phyloP scores from a whole-genome alignment of 257 asterid genomes.

The Scutellaria baicalensis region DNA sequence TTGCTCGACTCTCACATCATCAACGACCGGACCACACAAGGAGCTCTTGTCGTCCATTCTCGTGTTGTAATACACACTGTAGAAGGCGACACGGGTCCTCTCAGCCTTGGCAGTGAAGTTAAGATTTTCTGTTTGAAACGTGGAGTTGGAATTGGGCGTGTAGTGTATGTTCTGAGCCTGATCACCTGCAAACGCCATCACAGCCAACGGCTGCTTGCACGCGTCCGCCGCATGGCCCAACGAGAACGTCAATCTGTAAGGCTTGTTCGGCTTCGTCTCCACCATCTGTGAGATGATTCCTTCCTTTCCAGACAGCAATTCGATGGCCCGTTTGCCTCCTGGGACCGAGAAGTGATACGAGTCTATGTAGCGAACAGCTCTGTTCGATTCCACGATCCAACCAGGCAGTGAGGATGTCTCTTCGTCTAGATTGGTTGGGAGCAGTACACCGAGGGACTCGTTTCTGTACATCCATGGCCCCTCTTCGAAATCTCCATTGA shows the following conservation, averaged over 20 bases:
- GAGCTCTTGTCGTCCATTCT: slow-evolving; percentile 91
- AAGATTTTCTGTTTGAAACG: slow-evolving; percentile 29
- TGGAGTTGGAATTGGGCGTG: slow-evolving; percentile 31
- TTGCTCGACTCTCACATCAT: slow-evolving; percentile 61
- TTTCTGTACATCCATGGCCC: slow-evolving; percentile 96
- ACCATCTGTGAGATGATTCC: slow-evolving; percentile 96
- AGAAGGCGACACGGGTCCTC: slow-evolving; percentile 75
- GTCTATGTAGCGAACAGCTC: slow-evolving; percentile 88
- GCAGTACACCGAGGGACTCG: slow-evolving; percentile 80
- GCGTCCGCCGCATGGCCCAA: slow-evolving; percentile 81
- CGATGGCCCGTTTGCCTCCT: slow-evolving; percentile 82
- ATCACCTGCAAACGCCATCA: slow-evolving; percentile 69
- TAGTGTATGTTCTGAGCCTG: slow-evolving; percentile 37
- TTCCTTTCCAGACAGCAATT: slow-evolving; percentile 82
- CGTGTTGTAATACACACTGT: slow-evolving; percentile 87
- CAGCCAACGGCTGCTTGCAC: slow-evolving; percentile 77
- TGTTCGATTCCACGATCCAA: slow-evolving; percentile 92
- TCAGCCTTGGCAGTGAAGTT: slow-evolving; percentile 86
- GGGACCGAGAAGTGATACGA: slow-evolving; percentile 70
- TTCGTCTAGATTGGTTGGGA: slow-evolving; percentile 88
- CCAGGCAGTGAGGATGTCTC: slow-evolving; percentile 85
- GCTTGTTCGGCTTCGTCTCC: slow-evolving; percentile 64
- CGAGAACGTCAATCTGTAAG: slow-evolving; percentile 51
- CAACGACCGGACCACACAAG: slow-evolving; percentile 91
- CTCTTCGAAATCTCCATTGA: slow-evolving; percentile 91